Conservation (phyloP, 257 asterid genomes). For the Gentiana macrophylla region DNA sequence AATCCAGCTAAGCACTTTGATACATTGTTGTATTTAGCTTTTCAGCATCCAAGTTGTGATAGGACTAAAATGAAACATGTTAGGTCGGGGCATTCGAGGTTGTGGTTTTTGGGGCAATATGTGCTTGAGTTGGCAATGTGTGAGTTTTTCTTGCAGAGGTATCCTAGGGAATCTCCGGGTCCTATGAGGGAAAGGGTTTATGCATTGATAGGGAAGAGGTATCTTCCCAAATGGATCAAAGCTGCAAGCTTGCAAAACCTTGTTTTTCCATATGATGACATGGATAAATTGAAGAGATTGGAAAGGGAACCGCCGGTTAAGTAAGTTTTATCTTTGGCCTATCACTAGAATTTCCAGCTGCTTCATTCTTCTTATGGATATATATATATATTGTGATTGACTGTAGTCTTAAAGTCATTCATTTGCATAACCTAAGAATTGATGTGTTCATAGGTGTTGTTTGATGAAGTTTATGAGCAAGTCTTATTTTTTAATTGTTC, state of each 20-base stretch:
- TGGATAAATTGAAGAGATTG: constrained; percentile 62
- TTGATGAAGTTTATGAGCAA: not conserved
- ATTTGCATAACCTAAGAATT: not conserved
- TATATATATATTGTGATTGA: not conserved
- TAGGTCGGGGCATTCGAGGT: constrained; percentile 74
- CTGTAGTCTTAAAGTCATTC: not conserved
- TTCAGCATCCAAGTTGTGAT: constrained; percentile 90
- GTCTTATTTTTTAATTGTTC: no score
- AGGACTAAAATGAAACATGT: constrained; percentile 83
- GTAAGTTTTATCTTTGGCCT: constrained; percentile 33
- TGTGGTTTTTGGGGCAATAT: constrained; percentile 74
- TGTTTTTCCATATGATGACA: constrained; percentile 77
- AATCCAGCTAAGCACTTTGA: constrained; percentile 92
- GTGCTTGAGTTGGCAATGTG: constrained; percentile 80
- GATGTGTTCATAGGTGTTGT: not conserved
- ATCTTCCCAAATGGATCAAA: constrained; percentile 70
- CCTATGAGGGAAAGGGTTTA: constrained; percentile 98
- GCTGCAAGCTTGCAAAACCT: constrained; percentile 90
- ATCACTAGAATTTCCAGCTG: constrained; percentile 1
- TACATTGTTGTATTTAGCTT: constrained; percentile 73
- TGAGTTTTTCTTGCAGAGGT: constrained; percentile 88
- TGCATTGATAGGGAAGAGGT: constrained; percentile 88
- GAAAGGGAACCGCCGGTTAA: constrained; percentile 87
- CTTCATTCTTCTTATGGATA: no score
- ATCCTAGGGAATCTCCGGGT: constrained; percentile 94